Base-by-base conservation (phyloP, 352 stramenopile species). In the Aphanomyces invadans region DNA sequence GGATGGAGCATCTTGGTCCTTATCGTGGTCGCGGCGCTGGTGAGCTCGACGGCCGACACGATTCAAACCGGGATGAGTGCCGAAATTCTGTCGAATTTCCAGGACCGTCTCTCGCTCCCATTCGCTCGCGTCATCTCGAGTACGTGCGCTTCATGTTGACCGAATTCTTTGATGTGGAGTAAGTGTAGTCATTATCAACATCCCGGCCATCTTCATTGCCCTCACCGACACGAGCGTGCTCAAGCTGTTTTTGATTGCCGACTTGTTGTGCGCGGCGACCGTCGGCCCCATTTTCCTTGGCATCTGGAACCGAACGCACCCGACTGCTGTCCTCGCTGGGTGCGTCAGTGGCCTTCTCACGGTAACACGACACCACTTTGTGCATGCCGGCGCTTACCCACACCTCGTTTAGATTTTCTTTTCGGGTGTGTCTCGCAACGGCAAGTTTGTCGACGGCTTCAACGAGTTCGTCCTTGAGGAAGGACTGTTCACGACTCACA, bases 401-500 rank as follows among this genome's bases (percentile, higher is more conserved):
- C n/a, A n/a, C n/a, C n/a, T 19, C 23, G n/a, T 25, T 4, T 52
- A 64, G 55, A 89, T 92, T 71, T 90, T 89, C 62, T 55, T 88
- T 36, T 82, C 74, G 38, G 83, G 83, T 21, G 74, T 78, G 19
- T 72, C 76, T 51, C 73, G 84, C 38, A 25, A 46, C 12, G 78
- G 78, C 29, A 78, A 78, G 49, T 89, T 90, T 61, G 68, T 89
- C n/a, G 83, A 78, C 23, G 83, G 78, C 29, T 89, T 92, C 60
- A 77, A 88, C 65, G 88, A 79, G 81, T 92, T 92, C 51, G 75
- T 75, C 17, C 64, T 92, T 45, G 81, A 81, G 0, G 83, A 92
- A 51, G 81, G 81, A 19, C 76, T 90, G 23, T 92, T 90, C 73
- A 86, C 78, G 61, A 71, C 71, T 51, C 84, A 79, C 75, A 89